These are phyloP conservation scores for Chlamydomonas reinhardtii DNA, from an alignment of 163 green algal genomes.

Conservation along the genomic window DNA sequence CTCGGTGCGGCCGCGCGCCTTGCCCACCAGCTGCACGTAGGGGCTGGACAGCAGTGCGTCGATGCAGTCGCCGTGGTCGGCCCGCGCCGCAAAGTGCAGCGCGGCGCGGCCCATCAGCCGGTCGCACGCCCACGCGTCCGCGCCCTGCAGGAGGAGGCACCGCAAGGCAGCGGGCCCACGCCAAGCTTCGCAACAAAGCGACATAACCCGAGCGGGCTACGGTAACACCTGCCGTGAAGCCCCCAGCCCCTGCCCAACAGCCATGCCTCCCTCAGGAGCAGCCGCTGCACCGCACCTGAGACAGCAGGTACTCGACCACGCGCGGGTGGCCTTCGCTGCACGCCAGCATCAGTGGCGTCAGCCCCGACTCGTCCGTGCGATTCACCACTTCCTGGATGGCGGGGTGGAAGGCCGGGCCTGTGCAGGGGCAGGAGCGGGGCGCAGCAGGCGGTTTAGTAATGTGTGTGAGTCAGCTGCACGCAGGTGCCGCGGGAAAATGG, in stretches of 20 bases:
- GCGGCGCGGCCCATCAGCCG: not conserved
- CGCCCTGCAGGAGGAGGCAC: not conserved
- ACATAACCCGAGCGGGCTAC: too few relatives aligned
- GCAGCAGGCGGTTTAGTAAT: not conserved
- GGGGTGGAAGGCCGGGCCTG: not conserved
- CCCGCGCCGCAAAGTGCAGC: conserved; percentile 31
- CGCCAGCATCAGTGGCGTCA: conserved; percentile 24
- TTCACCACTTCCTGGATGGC: conserved; percentile 21
- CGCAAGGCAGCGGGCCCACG: too few relatives aligned
- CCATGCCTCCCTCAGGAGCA: too few relatives aligned
- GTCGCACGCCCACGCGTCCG: conserved; percentile 27
- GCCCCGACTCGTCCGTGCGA: not conserved
- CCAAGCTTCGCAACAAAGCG: too few relatives aligned
- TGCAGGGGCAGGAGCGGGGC: not conserved
- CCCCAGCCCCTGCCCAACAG: too few relatives aligned
- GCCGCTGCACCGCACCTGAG: not conserved
- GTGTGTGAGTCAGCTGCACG: not conserved
- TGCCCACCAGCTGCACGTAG: not conserved
- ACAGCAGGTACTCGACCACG: not conserved
- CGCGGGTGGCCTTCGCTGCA: conserved; percentile 20
- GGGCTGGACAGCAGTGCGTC: conserved; percentile 19
- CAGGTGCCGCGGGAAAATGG: not conserved
- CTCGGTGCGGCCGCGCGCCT: not conserved
- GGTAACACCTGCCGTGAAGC: too few relatives aligned
- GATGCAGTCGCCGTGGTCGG: conserved; percentile 13